Evolutionary conservation across 345 rosid genomes (phyloP), one percentile per base, ranked within the genome.

Genomic region (Gossypium ekmanianum): DNA sequence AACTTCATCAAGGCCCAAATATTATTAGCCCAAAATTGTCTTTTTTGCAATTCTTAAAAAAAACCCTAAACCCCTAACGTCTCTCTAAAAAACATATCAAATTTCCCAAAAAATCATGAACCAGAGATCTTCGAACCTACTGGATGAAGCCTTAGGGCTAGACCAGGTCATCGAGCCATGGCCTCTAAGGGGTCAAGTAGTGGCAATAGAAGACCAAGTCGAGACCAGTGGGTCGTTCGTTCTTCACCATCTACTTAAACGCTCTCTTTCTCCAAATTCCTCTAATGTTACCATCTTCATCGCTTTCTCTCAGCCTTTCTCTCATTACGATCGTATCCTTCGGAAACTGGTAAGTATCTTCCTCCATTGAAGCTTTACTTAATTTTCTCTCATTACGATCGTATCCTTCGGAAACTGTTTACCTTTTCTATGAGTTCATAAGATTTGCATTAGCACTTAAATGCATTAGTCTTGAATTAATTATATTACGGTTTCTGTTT

Each of bases 281-380:
- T 73, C 89, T 9, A 81, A 80, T 24, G 71, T 83, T 18, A 79
- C 89, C 79, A 62, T 94, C 82, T 87, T 92, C 80, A 80, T 94
- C 67, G 93, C 95, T 51, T 89, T 92, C 80, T 81, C 98, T 72
- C 84, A 87, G 45, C 84, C 98, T 14, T 86, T 94, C 82, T 91
- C 97, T 74, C 97, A 94, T 79, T 94, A 94, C 76, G 97, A 92
- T 78, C 92, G 96, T 27, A 47, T 90, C 75, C 85, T 90, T 50
- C 94, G 95, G 47, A 89, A 90, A 75, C 91, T 90, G 63, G 94
- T 92, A 66, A 84, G n/a, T 61, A 17, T 61, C 76, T 68, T 27
- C 57, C 22, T 68, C 58, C 10, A 1, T 68, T 26, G 50, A 7
- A 9, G 22, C 7, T 24, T 24, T 14, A 1, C 11, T 56, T 56